Conservation (phyloP, 345 rosid species). For the Aegle marmelos region DNA sequence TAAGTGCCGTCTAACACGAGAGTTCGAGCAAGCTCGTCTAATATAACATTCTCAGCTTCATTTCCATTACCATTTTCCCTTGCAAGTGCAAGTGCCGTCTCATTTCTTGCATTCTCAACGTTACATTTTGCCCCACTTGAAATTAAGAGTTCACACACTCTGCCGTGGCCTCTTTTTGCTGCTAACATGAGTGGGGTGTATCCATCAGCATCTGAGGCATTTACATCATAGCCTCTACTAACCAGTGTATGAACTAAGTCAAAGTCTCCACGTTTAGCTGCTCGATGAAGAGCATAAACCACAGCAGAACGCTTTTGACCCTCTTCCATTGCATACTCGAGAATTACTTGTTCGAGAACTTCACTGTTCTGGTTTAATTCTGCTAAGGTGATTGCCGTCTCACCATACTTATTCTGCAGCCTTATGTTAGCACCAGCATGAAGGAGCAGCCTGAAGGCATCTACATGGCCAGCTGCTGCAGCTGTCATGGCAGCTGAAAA, state of each 20-base stretch:
- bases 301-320: constrained; percentile 26
- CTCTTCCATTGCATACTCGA: constrained; percentile 39
- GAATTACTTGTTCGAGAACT: constrained; percentile 36
- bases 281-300: constrained; percentile 47
- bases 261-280: constrained; percentile 48
- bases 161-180: constrained; percentile 47
- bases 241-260: constrained; percentile 32
- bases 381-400: constrained; percentile 37
- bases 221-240: constrained; percentile 36
- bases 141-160: constrained; percentile 41
- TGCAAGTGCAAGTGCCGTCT: constrained; percentile 46
- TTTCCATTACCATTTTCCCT: constrained; percentile 20
- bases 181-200: constrained; percentile 59
- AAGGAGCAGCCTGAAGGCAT: constrained; percentile 45
- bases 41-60: constrained; percentile 32
- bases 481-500: constrained; percentile 49
- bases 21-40: constrained; percentile 50
- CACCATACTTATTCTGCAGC: constrained; percentile 35
- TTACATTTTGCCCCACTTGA: constrained; percentile 41
- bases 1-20: constrained; percentile 41
- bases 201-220: constrained; percentile 49
- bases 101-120: constrained; percentile 38
- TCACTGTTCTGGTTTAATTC: constrained; percentile 26
- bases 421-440: constrained; percentile 52
- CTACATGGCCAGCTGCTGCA: constrained; percentile 40